Evolutionary conservation across 2,329 filamentous ascomycete species (phyloP).

Genomic region (Xylariaceae sp.): DNA sequence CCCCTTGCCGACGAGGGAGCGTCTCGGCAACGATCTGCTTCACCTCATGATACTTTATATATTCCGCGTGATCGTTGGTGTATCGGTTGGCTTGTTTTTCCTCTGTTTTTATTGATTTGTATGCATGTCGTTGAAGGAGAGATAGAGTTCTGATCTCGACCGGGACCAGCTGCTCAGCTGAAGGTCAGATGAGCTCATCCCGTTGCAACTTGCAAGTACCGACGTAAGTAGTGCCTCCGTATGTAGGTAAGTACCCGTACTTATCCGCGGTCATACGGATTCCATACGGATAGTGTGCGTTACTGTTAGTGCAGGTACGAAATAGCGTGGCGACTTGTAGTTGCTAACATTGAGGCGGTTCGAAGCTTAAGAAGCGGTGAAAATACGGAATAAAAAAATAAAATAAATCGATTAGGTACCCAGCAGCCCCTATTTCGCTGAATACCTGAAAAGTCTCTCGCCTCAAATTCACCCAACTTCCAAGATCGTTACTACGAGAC

Average conservation of each 20-base stretch:
- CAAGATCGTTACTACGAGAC: too few species aligned
- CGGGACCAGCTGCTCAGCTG: not conserved
- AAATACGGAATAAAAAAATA: not conserved
- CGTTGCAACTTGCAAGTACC: not conserved
- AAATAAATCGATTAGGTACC: too few species aligned
- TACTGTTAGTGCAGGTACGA: too few species aligned
- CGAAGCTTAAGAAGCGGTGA: conserved; percentile 4
- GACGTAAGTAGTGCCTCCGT: not conserved
- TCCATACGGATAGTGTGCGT: too few species aligned
- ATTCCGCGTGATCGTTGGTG: too few species aligned
- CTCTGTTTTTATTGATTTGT: too few species aligned
- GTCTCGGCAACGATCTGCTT: not conserved
- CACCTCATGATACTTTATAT: not conserved
- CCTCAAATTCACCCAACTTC: too few species aligned
- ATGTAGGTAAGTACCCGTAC: not conserved
- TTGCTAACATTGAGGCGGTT: not conserved
- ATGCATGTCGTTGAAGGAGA: not conserved
- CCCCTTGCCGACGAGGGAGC: not conserved
- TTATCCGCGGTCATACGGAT: too few species aligned
- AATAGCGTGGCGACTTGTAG: not conserved
- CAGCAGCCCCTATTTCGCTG: too few species aligned
- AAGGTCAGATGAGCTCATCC: not conserved
- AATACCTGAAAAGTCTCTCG: too few species aligned
- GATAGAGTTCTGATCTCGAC: not conserved
- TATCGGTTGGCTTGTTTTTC: too few species aligned